Evolutionary conservation across 2,329 filamentous ascomycete genomes (phyloP), one percentile per base, ranked within the genome.

Genomic region (Clonostachys rosea): DNA sequence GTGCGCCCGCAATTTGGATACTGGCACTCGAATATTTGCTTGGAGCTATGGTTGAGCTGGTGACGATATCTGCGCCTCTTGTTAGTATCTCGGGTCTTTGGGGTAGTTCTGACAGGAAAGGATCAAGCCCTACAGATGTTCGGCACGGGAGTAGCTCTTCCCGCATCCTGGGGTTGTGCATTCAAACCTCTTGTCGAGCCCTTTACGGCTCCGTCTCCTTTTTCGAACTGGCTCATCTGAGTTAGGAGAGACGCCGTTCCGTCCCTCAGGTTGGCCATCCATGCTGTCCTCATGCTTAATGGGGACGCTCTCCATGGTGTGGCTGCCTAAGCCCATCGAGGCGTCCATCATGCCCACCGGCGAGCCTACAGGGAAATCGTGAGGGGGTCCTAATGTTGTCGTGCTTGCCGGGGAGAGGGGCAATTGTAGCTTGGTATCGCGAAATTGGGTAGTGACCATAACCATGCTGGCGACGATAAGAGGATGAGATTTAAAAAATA

Each of bases 101-200:
- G 14, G 34, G 4, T 18, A 16, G 13, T 34, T 30, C 24, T 30
- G 4, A 30, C 34, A 18, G 34, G 34, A 37, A 33, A 10, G 42
- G 36, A 8, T 33, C 34, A n/a, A 58, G 35, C 49, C 77, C 76
- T 81, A 96, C 72, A 99, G 74, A 73, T 99, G 94, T 69, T 97
- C 94, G 9, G 94, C 92, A 62, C 94, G 82, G 24, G 92, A 96
- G 65, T 99, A 99, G 63, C 87, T 95, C 75, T 96, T 99, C 39
- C 90, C 91, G 59, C 94, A 99, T 37, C 87, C 89, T 54, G 89
- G 84, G 50, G 90, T 83, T 6, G 87, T 85, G 62, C 94, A 99
- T 59, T 88, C 85, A 53, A 91, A 92, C 59, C 84, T 83, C 69
- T 91, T 91, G 64, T 91, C 87, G 39, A 89, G 70, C 4, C 86